Conservation (phyloP, 2,329 filamentous ascomycete species). For the Leptographium wingfieldii region DNA sequence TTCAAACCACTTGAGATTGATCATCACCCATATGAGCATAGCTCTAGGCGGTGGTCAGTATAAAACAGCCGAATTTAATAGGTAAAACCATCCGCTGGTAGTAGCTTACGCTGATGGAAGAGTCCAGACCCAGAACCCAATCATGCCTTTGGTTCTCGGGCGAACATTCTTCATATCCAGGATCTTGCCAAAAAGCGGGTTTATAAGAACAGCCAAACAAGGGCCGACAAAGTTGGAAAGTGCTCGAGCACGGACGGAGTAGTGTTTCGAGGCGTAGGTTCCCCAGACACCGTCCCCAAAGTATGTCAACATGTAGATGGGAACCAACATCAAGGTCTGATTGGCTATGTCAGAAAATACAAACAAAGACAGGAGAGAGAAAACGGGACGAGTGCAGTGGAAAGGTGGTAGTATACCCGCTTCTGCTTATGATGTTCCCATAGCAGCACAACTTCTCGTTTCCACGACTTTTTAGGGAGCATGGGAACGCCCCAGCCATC, state of each 20-base stretch:
- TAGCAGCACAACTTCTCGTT: neutral
- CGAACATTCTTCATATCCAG: neutral
- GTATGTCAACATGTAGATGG: conserved; percentile 1
- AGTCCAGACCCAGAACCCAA: neutral
- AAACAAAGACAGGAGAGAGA: neutral
- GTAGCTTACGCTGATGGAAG: neutral
- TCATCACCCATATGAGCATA: conserved; percentile 2
- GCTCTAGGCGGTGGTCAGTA: neutral
- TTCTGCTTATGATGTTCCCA: neutral
- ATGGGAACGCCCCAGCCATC: conserved; percentile 1
- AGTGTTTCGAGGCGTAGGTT: neutral
- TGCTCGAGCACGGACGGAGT: neutral
- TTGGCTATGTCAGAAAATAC: neutral
- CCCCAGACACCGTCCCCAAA: conserved; percentile 3
- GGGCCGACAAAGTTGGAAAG: neutral
- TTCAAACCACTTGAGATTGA: conserved; percentile 1
- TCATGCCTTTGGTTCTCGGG: neutral
- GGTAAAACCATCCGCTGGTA: too few species aligned
- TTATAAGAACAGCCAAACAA: neutral
- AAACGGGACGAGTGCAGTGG: neutral
- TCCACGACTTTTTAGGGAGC: neutral
- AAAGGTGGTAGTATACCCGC: neutral
- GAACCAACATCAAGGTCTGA: conserved; percentile 1
- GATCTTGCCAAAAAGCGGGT: neutral
- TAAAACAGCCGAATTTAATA: neutral